phyloP scores from a whole-genome alignment of 371 early-diverging fungal species.

The Capillidium heterosporum region DNA sequence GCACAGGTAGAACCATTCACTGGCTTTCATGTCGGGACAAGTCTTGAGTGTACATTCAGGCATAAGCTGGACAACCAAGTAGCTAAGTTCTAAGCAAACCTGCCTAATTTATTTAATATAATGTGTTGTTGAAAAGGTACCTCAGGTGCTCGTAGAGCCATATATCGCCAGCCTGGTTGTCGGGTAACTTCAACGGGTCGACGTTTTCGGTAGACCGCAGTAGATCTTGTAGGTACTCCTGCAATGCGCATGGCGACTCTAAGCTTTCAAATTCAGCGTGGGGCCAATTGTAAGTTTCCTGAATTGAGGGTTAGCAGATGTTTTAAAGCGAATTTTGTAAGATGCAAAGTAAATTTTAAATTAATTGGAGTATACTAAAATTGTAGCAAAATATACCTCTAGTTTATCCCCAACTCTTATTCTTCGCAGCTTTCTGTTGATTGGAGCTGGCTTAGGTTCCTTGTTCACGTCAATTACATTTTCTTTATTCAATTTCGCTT shows the following conservation, averaged over 20 bases:
- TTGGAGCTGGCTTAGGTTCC: too few species aligned
- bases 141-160: constrained; percentile 87
- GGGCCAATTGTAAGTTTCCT: constrained; percentile 38
- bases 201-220: constrained; percentile 20
- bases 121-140: constrained; percentile 9
- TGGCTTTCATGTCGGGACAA: constrained; percentile 88
- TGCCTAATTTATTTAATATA: constrained; percentile 22
- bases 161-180: constrained; percentile 36
- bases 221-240: constrained; percentile 66
- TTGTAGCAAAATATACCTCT: too few species aligned
- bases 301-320: neutral
- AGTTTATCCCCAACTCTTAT: too few species aligned
- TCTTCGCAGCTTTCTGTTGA: too few species aligned
- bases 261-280: constrained; percentile 32
- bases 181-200: constrained; percentile 51
- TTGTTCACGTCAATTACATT: too few species aligned
- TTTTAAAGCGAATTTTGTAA: neutral
- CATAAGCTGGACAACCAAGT: constrained; percentile 49
- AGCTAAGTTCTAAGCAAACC: constrained; percentile 61
- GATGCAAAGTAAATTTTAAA: neutral
- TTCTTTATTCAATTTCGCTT: too few species aligned
- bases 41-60: constrained; percentile 55
- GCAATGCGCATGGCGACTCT: constrained; percentile 57
- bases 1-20: constrained; percentile 80
- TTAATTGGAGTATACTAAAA: too few species aligned